Percentiles rank a stretch among this genome's conserved stretches.
Conservation (phyloP, 169 alveolate species). For the Eimeria acervulina region DNA sequence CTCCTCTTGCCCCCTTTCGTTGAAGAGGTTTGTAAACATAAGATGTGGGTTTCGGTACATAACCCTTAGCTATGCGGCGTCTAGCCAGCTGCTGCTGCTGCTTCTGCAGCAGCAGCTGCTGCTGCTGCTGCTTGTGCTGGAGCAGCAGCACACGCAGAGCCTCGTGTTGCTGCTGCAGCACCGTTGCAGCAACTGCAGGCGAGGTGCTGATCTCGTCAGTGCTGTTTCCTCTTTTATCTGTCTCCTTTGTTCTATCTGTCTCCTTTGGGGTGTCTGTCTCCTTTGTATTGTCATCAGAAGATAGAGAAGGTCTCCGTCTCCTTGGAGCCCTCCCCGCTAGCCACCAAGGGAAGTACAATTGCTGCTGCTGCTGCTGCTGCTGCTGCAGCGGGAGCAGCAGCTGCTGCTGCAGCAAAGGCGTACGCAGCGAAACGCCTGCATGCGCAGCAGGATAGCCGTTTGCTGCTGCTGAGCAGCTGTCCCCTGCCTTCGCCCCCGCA, state of each 20-base stretch:
- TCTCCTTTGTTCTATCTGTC: background rate
- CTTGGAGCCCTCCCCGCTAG: background rate
- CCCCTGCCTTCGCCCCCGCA: background rate
- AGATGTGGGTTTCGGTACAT: background rate
- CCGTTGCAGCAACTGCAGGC: slow-evolving; percentile 7
- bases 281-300: background rate
- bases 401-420: slow-evolving; percentile 43
- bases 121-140: slow-evolving; percentile 42
- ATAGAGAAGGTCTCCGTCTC: background rate
- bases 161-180: slow-evolving; percentile 40
- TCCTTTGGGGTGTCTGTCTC: background rate
- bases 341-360: slow-evolving; percentile 25
- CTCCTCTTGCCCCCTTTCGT: background rate
- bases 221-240: background rate
- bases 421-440: background rate
- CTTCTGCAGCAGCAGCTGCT: background rate
- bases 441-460: background rate
- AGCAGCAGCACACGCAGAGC: background rate
- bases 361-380: slow-evolving; percentile 42
- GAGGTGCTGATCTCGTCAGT: background rate
- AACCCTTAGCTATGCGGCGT: background rate
- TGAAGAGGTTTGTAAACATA: background rate
- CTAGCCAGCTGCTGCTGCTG: background rate
- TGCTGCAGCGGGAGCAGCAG: background rate
- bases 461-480: background rate